phyloP scores from a whole-genome alignment of 352 stramenopile species.

The Halophytophthora batemanensis region DNA sequence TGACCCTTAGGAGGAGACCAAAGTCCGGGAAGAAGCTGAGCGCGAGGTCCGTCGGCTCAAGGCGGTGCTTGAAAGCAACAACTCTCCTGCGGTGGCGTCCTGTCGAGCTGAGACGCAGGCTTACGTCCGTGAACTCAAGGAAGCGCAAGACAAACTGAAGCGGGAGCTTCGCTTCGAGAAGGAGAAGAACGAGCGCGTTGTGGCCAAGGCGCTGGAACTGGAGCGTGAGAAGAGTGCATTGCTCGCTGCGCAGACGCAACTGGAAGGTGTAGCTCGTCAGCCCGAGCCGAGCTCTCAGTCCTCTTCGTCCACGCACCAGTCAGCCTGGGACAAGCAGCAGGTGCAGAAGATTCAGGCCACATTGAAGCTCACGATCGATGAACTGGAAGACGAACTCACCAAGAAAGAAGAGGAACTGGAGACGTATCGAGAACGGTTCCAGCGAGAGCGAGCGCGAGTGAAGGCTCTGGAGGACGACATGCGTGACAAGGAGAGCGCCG shows the following conservation, averaged over 20 bases:
- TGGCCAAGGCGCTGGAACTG: conserved; percentile 64
- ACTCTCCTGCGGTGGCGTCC: conserved; percentile 45
- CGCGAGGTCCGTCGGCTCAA: conserved; percentile 67
- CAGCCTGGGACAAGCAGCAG: conserved; percentile 72
- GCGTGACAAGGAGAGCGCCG: conserved; percentile 34
- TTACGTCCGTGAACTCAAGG: conserved; percentile 63
- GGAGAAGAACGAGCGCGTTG: conserved; percentile 70
- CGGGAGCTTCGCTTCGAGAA: conserved; percentile 70
- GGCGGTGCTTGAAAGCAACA: conserved; percentile 56
- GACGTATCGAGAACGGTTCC: conserved; percentile 42
- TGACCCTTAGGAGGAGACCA: conserved; percentile 80
- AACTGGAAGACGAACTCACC: conserved; percentile 75
- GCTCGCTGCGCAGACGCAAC: conserved; percentile 18
- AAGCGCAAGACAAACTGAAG: conserved; percentile 49
- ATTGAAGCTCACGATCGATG: conserved; percentile 65
- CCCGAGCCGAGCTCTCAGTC: conserved; percentile 5
- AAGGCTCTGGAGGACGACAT: conserved; percentile 60
- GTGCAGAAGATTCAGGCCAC: conserved; percentile 68
- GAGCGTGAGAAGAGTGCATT: conserved; percentile 69
- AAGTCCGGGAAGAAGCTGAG: conserved; percentile 68
- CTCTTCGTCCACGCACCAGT: conserved; percentile 12
- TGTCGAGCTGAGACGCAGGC: conserved; percentile 59
- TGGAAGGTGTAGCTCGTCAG: conserved; percentile 7
- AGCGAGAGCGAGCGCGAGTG: conserved; percentile 47
- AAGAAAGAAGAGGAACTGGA: conserved; percentile 59